Conservation (phyloP, 129 eudicot species). For the Heracleum sosnowskyi region DNA sequence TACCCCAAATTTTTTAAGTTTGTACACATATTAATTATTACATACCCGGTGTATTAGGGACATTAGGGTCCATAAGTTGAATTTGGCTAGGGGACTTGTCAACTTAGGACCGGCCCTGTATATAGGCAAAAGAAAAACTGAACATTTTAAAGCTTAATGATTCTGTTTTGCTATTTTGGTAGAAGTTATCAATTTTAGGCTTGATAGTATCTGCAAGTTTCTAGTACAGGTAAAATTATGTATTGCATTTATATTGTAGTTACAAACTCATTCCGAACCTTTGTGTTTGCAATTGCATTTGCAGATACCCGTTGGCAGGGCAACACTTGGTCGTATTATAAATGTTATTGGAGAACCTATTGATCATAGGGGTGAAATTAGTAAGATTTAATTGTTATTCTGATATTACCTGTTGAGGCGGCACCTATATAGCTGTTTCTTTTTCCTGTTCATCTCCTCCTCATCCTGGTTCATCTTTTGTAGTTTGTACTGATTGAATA, state of each 20-base stretch:
- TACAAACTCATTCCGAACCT: neutral
- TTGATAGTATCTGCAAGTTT: neutral
- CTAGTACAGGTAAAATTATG: neutral
- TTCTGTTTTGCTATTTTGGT: too few species aligned
- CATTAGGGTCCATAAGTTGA: too few species aligned
- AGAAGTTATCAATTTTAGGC: too few species aligned
- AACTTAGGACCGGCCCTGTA: too few species aligned
- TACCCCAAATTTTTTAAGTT: too few species aligned
- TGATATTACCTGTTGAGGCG: too few species aligned
- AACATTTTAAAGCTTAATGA: too few species aligned
- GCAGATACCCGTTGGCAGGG: constrained; percentile 91
- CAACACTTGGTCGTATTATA: constrained; percentile 94
- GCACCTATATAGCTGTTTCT: neutral
- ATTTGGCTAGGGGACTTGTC: too few species aligned
- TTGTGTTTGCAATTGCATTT: constrained; percentile 7
- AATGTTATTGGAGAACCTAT: constrained; percentile 94
- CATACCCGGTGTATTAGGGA: too few species aligned
- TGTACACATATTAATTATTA: too few species aligned
- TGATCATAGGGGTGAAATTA: constrained; percentile 69
- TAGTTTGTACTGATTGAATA: neutral
- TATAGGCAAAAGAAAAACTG: too few species aligned
- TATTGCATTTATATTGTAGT: neutral
- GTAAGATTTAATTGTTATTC: constrained; percentile 28
- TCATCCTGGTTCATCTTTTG: neutral
- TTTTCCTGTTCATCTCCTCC: neutral